Evolutionary conservation across 2,329 filamentous ascomycete genomes (phyloP), one percentile per base, ranked within the genome.

Genomic region (Basipetospora chlamydospora): DNA sequence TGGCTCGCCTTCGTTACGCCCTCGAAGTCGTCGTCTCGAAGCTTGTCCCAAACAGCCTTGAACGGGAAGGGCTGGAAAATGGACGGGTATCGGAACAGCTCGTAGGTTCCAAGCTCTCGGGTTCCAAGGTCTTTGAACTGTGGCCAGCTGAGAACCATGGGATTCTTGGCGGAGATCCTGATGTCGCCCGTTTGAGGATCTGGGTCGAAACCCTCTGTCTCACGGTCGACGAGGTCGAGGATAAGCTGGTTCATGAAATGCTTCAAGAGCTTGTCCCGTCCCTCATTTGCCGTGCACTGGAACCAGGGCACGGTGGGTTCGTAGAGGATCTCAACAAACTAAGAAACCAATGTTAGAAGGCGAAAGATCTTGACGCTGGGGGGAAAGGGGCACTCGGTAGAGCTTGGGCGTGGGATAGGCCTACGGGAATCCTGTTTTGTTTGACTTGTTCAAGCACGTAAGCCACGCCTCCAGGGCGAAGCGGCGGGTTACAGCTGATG

Each of bases 221-320:
- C 45, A 7, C 42, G 30, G 15, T 46, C 39, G 0, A 51, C 31
- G 1, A 53, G 35, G 1, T 34, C 12, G 5, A 42, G 33, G 3
- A 59, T 26, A 12, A 44, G 30, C 3, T 39, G 25, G 12, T 48
- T 30, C 4, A 58, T 41, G 17, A 36, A 41, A 1, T 36, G 9
- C 1, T 39, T 31, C 18, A 39, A 41, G 5, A 55, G 40, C 6
- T 37, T 22, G 8, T 33, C 9, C 11, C 49, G 43, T 13, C 39
- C 4, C 2, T 34, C 28, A 1, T 12, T 12, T 0, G 48, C 31
- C 12, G 56, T 52, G 5, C 53, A 31, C 36, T 58, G 58, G 39
- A 59, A 57, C 50, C 52, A 57, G 1, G 55, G 47, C 0, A 49
- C 39, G 0, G 55, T 49, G 2, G 56, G 54, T 18, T 59, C 56